Conservation (phyloP, 495 filamentous ascomycete genomes). For the Hypoxylon cercidicola region DNA sequence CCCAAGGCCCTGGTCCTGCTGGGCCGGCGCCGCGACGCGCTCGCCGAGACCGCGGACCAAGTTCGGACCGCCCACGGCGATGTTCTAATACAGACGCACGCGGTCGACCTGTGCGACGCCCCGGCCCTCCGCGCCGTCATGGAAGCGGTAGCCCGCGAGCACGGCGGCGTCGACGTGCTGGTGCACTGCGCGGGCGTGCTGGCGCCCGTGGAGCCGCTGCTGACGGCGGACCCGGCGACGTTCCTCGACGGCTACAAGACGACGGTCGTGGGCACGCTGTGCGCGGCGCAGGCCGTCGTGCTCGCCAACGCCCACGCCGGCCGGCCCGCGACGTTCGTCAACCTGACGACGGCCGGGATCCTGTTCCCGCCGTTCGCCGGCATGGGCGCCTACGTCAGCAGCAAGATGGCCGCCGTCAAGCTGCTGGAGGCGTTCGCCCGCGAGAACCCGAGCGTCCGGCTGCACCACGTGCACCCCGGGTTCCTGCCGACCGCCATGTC, state of each 20-base stretch:
- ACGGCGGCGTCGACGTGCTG: slow-evolving; percentile 48
- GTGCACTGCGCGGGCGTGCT: slow-evolving; percentile 50
- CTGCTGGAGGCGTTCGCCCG: slow-evolving; percentile 47
- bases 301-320: slow-evolving; percentile 16
- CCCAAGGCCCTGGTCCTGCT: slow-evolving; percentile 11
- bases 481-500: slow-evolving; percentile 49
- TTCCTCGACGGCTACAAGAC: slow-evolving; percentile 49
- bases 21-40: slow-evolving; percentile 9
- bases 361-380: slow-evolving; percentile 41
- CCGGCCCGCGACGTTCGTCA: slow-evolving; percentile 42
- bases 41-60: slow-evolving; percentile 1
- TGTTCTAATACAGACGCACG: neutral
- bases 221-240: slow-evolving; percentile 36
- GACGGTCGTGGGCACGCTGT: slow-evolving; percentile 50
- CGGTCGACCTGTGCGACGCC: slow-evolving; percentile 3
- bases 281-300: slow-evolving; percentile 46
- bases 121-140: neutral
- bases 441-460: slow-evolving; percentile 50
- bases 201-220: slow-evolving; percentile 35
- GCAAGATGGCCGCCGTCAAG: slow-evolving; percentile 53
- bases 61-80: neutral
- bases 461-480: slow-evolving; percentile 54
- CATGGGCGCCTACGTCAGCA: slow-evolving; percentile 48
- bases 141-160: neutral
- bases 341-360: slow-evolving; percentile 45